phyloP scores from a whole-genome alignment of 345 rosid genomes.

The Excoecaria agallocha region DNA sequence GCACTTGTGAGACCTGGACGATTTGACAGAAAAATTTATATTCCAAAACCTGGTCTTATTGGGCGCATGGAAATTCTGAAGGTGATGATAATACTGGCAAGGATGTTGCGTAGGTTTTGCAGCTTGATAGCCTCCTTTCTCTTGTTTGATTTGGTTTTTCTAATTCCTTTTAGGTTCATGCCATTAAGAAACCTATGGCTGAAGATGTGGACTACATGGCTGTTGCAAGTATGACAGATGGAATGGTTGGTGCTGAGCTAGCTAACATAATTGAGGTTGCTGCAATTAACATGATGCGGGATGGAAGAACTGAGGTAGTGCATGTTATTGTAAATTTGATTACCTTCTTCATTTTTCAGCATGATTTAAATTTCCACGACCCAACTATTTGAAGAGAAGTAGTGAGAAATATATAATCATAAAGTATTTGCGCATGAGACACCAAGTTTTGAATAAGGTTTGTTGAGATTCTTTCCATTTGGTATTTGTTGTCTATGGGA shows the following conservation, averaged over 20 bases:
- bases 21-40: conserved; percentile 75
- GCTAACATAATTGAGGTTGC: conserved; percentile 93
- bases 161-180: conserved; percentile 62
- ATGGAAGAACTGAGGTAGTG: conserved; percentile 82
- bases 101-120: not conserved
- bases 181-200: conserved; percentile 92
- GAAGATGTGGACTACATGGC: conserved; percentile 92
- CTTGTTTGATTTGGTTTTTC: not conserved
- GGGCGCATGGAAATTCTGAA: conserved; percentile 87
- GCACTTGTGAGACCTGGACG: conserved; percentile 94
- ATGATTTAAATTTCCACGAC: not conserved
- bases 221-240: conserved; percentile 86
- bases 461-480: not conserved
- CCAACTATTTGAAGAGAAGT: conserved; percentile 3
- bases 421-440: not conserved
- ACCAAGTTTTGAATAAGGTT: conserved; percentile 4
- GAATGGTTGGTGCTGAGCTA: conserved; percentile 99
- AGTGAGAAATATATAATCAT: not conserved
- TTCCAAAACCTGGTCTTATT: conserved; percentile 85
- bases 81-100: conserved; percentile 36
- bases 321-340: conserved; percentile 2
- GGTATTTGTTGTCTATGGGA: not conserved
- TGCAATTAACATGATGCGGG: conserved; percentile 91
- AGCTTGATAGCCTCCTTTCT: not conserved
- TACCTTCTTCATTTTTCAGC: conserved; percentile 4